Evolutionary conservation across 1,139 yeast species (phyloP), one percentile per base, ranked within the genome.

Genomic region (Yamadazyma triangularis): DNA sequence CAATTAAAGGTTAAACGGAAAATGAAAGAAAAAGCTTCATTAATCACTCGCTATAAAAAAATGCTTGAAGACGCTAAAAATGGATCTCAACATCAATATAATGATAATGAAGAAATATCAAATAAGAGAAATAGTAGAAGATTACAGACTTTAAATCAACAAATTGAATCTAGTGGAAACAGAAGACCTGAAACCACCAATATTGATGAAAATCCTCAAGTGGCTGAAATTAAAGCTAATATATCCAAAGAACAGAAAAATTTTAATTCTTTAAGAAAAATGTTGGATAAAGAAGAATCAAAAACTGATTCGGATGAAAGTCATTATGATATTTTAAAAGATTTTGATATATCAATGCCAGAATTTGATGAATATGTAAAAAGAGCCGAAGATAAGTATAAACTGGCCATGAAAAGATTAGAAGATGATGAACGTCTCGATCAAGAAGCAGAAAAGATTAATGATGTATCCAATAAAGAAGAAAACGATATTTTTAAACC

Each of bases 401-500:
- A 15, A 40, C 50, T 38, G 53, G 56, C 32, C 37, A 38, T 34
- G 6, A 19, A 19, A 8, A 31, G 27, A 22, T 30, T 19, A 18
- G 31, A 29, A n/a, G 31, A 34, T 22, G 12, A 26, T 11, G 23
- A 27, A 11, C 38, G 9, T 26, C 35, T 12, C 13, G 24, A 10
- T 13, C 27, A 4, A 15, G 7, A 8, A n/a, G n/a, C n/a, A n/a
- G n/a, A 10, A 11, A 26, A 26, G 13, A 15, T n/a, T 23, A 20
- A 24, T 22, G 34, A 34, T 11, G 11, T 32, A 4, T 30, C 56
- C 11, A 40, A 34, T 13, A 41, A 45, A 34, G 36, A 47, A 11
- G 60, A 58, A 11, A 27, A 44, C 16, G 73, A 78, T 47, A n/a
- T n/a, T n/a, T n/a, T n/a, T 47, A 59, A 74, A 41, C 87, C 87